Evolutionary conservation across 257 asterid genomes (phyloP), one percentile per base, ranked within the genome.

Genomic region (Solanum bulbocastanum): DNA sequence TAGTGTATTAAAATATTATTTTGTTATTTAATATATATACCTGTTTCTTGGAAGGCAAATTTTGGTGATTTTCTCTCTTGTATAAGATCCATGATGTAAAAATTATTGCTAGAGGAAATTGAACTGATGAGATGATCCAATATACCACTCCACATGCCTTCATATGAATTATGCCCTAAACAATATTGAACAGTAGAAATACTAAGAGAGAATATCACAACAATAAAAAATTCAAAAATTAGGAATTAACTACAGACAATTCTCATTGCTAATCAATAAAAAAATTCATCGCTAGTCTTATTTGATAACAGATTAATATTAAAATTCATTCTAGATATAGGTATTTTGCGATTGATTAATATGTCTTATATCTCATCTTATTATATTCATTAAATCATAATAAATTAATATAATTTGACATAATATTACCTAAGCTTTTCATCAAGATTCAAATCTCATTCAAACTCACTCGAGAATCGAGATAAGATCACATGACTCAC

Each of bases 41-140:
- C 98, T 93, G 94, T 10, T 86, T 89, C 27, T 84, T 84, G 25
- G 91, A 86, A 49, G 87, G 66, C 18, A 88, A 88, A 52, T 42
- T 87, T 16, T 75, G 87, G 13, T 62, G 40, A 39, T 37, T 71
- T 35, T 88, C 88, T 87, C 89, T 89, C 65, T 88, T 81, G 49
- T 62, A 93, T 72, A 94, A 88, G 87, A 94, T 94, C 91, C 92
- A 93, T 23, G 92, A 23, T 49, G 96, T 97, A 90, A 93, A 96
- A 79, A 94, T 83, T 40, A 96, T 42, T 30, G 98, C 94, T 2
- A 96, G 89, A 79, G 98, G 98, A 71, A 97, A 90, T 90, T 96
- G 99, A 81, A 89, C 30, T 49, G 93, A 88, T 83, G 98, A 94
- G 83, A 97, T 90, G n/a, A 92, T 88, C 99, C 99, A 97, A 84